These are phyloP conservation scores for Ophiocordyceps camponoti-saundersi DNA, from an alignment of 2,329 filamentous ascomycete genomes.

Conservation along the genomic window DNA sequence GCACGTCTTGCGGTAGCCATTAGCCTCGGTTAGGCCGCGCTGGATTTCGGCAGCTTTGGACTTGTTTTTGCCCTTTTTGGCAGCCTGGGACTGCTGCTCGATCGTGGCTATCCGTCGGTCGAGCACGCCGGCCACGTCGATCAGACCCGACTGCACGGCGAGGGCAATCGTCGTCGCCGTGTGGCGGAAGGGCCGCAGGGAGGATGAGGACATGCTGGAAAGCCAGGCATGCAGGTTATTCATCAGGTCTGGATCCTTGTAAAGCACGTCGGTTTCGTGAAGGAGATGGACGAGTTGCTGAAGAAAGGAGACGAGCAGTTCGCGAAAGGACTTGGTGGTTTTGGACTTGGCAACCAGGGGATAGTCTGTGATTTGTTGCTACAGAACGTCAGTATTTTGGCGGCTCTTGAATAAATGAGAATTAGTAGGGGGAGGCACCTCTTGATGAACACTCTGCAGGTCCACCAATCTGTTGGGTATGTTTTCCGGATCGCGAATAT, in stretches of 20 bases:
- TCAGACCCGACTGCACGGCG: constrained; percentile 62
- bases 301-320: constrained; percentile 65
- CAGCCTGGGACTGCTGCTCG: constrained; percentile 62
- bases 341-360: constrained; percentile 74
- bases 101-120: constrained; percentile 57
- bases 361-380: constrained; percentile 74
- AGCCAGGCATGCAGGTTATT: constrained; percentile 88
- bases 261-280: constrained; percentile 67
- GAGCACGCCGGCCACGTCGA: constrained; percentile 53
- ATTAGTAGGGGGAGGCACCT: constrained; percentile 30
- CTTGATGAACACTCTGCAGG: constrained; percentile 75
- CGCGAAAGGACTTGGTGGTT: constrained; percentile 60
- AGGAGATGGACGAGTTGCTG: constrained; percentile 57
- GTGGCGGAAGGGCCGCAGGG: constrained; percentile 79
- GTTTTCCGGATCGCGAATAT: constrained; percentile 82
- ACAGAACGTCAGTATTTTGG: constrained; percentile 9
- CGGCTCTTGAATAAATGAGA: background rate
- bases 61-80: constrained; percentile 62
- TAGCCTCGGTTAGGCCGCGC: constrained; percentile 51
- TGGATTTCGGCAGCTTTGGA: constrained; percentile 58
- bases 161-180: constrained; percentile 78
- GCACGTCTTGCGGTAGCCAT: constrained; percentile 50
- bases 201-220: constrained; percentile 75
- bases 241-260: constrained; percentile 58
- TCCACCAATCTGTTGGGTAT: constrained; percentile 62